Percentiles rank a stretch among this genome's conserved stretches.
phyloP scores from a whole-genome alignment of 768 basidiomycete genomes.

The Pulveroboletus ravenelii region DNA sequence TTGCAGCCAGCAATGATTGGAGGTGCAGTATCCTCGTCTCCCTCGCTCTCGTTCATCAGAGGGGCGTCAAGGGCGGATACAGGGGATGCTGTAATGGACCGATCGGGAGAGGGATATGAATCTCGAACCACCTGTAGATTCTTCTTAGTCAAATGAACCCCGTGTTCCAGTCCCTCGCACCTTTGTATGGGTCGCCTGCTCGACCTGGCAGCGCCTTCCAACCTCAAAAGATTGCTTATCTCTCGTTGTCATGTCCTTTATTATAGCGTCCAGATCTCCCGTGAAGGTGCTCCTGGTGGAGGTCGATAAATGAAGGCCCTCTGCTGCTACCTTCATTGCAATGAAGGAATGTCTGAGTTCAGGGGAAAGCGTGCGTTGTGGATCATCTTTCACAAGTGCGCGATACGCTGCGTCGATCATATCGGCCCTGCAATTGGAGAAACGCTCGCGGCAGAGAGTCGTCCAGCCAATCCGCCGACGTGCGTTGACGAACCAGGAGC shows the following conservation, averaged over 20 bases:
- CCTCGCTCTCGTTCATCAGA: conserved; percentile 12
- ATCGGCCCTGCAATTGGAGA: conserved; percentile 24
- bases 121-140: not conserved
- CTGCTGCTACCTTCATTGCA: conserved; percentile 29
- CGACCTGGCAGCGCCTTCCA: not conserved
- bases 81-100: conserved; percentile 7
- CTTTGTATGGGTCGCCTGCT: not conserved
- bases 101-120: conserved; percentile 17
- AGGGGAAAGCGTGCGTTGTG: conserved; percentile 4
- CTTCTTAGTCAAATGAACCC: not conserved
- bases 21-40: conserved; percentile 11
- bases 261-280: conserved; percentile 23
- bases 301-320: conserved; percentile 28
- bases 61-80: conserved; percentile 5
- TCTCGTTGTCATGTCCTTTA: conserved; percentile 26
- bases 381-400: conserved; percentile 24
- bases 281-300: conserved; percentile 27
- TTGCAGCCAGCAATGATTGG: conserved; percentile 19
- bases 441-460: conserved; percentile 28
- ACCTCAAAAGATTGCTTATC: not conserved
- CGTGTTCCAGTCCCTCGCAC: not conserved
- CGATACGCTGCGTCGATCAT: conserved; percentile 27
- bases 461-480: conserved; percentile 56
- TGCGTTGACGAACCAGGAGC: conserved; percentile 44
- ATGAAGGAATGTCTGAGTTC: conserved; percentile 25